Percentiles rank a stretch among this genome's conserved stretches.
These are phyloP conservation scores for Fusarium sp. DNA, from an alignment of 2,329 filamentous ascomycete species.

Conservation along the genomic window DNA sequence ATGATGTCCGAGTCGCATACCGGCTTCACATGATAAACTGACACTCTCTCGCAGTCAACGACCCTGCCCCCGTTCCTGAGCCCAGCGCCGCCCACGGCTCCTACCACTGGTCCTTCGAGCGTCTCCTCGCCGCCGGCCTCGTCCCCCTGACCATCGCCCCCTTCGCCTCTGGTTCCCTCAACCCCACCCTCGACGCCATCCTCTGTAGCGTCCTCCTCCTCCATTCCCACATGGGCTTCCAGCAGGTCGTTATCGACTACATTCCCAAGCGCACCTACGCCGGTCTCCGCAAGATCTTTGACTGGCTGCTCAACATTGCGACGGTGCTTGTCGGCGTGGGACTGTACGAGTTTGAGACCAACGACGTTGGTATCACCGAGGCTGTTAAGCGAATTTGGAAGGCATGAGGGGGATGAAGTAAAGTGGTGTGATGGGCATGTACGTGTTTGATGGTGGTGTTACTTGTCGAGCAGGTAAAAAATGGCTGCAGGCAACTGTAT, in stretches of 20 bases:
- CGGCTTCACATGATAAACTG: constrained; percentile 35
- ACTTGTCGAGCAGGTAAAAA: constrained; percentile 35
- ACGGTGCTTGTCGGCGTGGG: constrained; percentile 87
- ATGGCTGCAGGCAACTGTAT: constrained; percentile 43
- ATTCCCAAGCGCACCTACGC: constrained; percentile 79
- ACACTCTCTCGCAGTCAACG: constrained; percentile 74
- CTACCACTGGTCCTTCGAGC: constrained; percentile 99
- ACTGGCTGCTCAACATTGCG: constrained; percentile 81
- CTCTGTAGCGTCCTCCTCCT: constrained; percentile 86
- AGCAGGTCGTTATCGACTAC: constrained; percentile 92
- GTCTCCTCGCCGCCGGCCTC: constrained; percentile 80
- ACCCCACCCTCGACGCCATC: constrained; percentile 87
- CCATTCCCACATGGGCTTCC: constrained; percentile 96
- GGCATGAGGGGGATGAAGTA: constrained; percentile 62
- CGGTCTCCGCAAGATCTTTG: constrained; percentile 71
- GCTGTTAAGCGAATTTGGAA: constrained; percentile 89
- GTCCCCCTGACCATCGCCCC: constrained; percentile 89
- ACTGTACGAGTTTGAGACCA: constrained; percentile 98
- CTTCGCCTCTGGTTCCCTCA: constrained; percentile 90
- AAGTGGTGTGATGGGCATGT: constrained; percentile 3
- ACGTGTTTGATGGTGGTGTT: constrained; percentile 23
- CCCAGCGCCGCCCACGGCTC: constrained; percentile 85
- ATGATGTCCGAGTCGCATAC: constrained; percentile 47
- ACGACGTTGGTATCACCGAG: constrained; percentile 94
- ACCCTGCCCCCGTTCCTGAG: constrained; percentile 79